Conservation (phyloP, 176 grass and related monocot genomes). For the Dendrocalamus sinicus region DNA sequence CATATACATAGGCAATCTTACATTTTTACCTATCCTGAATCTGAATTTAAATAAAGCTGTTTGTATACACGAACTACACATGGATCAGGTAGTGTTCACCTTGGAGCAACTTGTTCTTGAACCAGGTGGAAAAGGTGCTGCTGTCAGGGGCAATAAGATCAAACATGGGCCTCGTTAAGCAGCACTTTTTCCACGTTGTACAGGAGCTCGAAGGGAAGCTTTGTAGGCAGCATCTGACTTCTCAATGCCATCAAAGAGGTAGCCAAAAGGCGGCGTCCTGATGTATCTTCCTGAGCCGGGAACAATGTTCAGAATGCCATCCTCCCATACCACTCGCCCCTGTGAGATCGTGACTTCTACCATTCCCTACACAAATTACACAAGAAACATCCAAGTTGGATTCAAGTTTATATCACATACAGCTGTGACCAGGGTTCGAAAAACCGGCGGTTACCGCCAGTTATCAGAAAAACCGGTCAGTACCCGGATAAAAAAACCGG, state of each 20-base stretch:
- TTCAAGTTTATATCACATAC: neutral
- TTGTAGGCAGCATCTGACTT: constrained; percentile 70
- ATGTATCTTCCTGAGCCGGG: constrained; percentile 80
- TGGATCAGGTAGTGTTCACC: neutral
- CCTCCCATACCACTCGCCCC: constrained; percentile 84
- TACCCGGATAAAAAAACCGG: too few relatives aligned
- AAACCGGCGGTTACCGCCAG: too few relatives aligned
- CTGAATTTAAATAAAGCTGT: constrained; percentile 11
- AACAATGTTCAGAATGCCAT: constrained; percentile 59
- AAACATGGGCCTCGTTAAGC: constrained; percentile 30
- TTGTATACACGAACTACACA: constrained; percentile 36
- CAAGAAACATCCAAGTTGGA: constrained; percentile 9
- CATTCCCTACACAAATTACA: constrained; percentile 62
- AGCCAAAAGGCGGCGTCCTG: constrained; percentile 71
- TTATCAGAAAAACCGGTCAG: too few relatives aligned
- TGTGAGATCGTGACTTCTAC: constrained; percentile 89
- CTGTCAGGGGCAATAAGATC: neutral
- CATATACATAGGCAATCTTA: constrained; percentile 33
- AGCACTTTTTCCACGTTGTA: constrained; percentile 51
- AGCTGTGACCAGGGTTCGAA: neutral
- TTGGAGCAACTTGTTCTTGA: constrained; percentile 29
- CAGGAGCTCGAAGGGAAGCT: constrained; percentile 77
- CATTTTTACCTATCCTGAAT: constrained; percentile 17
- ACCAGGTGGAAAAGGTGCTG: constrained; percentile 3
- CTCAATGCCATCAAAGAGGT: constrained; percentile 83